Base-by-base conservation (phyloP, 768 basidiomycete genomes). In the Rhodosporidiobolus sp. region DNA sequence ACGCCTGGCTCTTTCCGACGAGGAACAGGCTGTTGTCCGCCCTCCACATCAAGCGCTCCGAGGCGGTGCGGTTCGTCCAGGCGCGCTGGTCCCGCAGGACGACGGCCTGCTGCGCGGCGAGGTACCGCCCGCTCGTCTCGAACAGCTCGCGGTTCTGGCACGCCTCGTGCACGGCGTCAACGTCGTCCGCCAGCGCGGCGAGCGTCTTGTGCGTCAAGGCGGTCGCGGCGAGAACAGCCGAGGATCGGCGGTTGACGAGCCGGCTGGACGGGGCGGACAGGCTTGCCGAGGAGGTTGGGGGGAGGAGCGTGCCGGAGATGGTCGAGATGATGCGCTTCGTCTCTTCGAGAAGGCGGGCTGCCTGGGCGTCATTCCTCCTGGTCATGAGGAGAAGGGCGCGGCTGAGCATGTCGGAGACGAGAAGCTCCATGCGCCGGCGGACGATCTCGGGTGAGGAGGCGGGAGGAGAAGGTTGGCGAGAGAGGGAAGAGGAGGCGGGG, bases 51-150 rank as follows among this genome's bases (percentile, higher is more conserved):
- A 93, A 81, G 49, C 90, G 86, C 80, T 99, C 96, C 30, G 91
- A 96, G 24, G 91, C 88, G 76, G 91, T 94, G 61, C 93, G 85
- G 34, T 88, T 88, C 73, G 88, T 96, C 95, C 95, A 98, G 79
- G 90, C 90, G 81, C 92, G 93, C 80, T 99, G 96, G 79, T 94
- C 91, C 34, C 95, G 86, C 20, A 99, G 84, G 67, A 98, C 92
- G 88, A 96, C 94, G 26, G 95, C 95, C 91, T 96, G 96, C 80
- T 99, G 96, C 67, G 96, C 94, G 65, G 92, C 94, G 81, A 93
- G 94, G 81, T 96, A 96, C 67, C 94, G 86, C 79, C 94, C 90
- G 81, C 94, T 92, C 79, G 91, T 88, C 45, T 91, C 93, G 83
- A 99, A 99, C 81, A 91, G 78, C 69, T 93, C 92, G 16, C 91